Percentiles rank a stretch among this genome's conserved stretches.
Evolutionary conservation across 495 filamentous ascomycete genomes (phyloP).

Genomic region (Melanomma pulvis-pyrius): DNA sequence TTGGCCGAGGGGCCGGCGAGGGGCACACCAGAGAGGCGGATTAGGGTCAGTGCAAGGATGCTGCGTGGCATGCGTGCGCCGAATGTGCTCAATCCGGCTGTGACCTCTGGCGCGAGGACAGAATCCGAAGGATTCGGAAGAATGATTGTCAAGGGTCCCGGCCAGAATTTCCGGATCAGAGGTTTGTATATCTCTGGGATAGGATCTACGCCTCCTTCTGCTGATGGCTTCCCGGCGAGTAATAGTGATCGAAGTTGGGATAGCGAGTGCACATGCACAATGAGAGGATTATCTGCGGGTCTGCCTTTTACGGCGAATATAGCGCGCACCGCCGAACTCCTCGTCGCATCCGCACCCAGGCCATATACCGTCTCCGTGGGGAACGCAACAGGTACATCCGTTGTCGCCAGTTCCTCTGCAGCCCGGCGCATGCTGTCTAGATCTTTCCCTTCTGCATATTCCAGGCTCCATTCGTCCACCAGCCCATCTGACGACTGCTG

Average conservation of each 20-base stretch:
- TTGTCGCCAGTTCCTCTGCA: constrained; percentile 61
- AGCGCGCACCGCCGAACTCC: constrained; percentile 77
- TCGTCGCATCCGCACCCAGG: constrained; percentile 89
- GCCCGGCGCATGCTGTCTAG: constrained; percentile 53
- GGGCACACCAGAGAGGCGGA: constrained; percentile 72
- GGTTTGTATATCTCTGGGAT: constrained; percentile 84
- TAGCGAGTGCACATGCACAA: constrained; percentile 85
- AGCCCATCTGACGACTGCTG: neutral
- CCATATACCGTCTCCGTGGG: constrained; percentile 99
- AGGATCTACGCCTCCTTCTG: constrained; percentile 39
- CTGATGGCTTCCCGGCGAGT: constrained; percentile 42
- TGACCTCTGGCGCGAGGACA: constrained; percentile 80
- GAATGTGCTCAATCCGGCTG: constrained; percentile 79
- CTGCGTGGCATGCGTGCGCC: constrained; percentile 87
- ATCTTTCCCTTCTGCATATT: constrained; percentile 26
- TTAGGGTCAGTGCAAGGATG: constrained; percentile 81
- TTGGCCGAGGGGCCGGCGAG: constrained; percentile 96
- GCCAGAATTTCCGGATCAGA: constrained; percentile 86
- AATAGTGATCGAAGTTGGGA: constrained; percentile 73
- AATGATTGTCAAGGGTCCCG: constrained; percentile 90
- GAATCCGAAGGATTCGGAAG: constrained; percentile 74
- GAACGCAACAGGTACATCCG: constrained; percentile 82
- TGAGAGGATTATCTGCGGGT: constrained; percentile 92
- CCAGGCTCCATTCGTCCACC: constrained; percentile 33
- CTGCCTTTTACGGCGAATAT: constrained; percentile 91